Evolutionary conservation across 768 basidiomycete genomes (phyloP).

Genomic region (Stropharia rugosoannulata): DNA sequence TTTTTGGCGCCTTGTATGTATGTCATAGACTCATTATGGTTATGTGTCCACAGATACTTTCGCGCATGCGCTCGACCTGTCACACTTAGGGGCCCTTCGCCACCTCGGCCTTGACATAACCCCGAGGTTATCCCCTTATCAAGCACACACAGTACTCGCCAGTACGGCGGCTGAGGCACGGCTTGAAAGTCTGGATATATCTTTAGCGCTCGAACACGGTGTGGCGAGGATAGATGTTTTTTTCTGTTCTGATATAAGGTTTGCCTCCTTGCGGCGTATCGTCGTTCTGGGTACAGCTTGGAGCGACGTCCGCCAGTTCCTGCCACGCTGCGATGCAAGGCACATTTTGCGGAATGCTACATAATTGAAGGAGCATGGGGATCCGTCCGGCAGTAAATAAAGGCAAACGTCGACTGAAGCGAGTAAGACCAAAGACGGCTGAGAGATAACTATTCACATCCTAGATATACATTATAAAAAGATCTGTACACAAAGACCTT

Average conservation of each 20-base stretch:
- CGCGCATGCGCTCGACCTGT: slow-evolving; percentile 7
- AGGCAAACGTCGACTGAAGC: too few relatives aligned
- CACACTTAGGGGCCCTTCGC: slow-evolving; percentile 9
- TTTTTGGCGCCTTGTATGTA: slow-evolving; percentile 1
- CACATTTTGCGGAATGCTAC: slow-evolving; percentile 9
- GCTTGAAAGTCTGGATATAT: slow-evolving; percentile 9
- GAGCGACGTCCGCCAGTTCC: slow-evolving; percentile 14
- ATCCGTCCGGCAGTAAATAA: not conserved
- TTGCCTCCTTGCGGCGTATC: slow-evolving; percentile 8
- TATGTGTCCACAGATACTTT: slow-evolving; percentile 10
- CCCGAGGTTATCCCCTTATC: slow-evolving; percentile 10
- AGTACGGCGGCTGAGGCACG: slow-evolving; percentile 3
- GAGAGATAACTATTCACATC: too few relatives aligned
- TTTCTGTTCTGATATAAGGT: slow-evolving; percentile 7
- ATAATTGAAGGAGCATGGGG: not conserved
- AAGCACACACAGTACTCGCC: slow-evolving; percentile 8
- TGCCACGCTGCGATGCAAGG: slow-evolving; percentile 18
- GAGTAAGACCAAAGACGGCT: too few relatives aligned
- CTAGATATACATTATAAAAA: too few relatives aligned
- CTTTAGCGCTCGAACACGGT: slow-evolving; percentile 14
- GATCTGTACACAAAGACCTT: not conserved
- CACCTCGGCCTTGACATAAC: slow-evolving; percentile 8
- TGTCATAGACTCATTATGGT: slow-evolving; percentile 1
- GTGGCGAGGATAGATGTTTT: slow-evolving; percentile 13
- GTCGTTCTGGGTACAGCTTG: slow-evolving; percentile 10